Evolutionary conservation across 495 filamentous ascomycete genomes (phyloP).

Genomic region (Beverwykella pulmonaria): DNA sequence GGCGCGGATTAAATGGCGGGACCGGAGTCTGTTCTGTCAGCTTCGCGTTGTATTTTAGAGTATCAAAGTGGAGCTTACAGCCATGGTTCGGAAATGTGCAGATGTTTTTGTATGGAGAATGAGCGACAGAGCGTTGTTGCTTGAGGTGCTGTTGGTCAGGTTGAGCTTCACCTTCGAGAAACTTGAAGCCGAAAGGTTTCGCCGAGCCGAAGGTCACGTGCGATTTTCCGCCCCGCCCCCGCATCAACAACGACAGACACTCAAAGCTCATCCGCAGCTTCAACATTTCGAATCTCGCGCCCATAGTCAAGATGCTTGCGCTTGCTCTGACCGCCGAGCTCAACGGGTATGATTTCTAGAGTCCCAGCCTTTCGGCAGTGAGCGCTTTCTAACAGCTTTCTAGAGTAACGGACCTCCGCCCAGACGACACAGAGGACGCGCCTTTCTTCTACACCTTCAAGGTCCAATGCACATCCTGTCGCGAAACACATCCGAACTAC

Average conservation of each 20-base stretch:
- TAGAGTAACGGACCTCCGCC: constrained; percentile 87
- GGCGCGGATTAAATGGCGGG: constrained; percentile 86
- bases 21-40: constrained; percentile 51
- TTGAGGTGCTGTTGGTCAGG: neutral
- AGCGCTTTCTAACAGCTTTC: constrained; percentile 23
- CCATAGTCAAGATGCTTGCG: constrained; percentile 66
- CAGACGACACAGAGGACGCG: constrained; percentile 73
- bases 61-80: neutral
- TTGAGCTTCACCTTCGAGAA: neutral
- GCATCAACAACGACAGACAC: neutral
- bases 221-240: constrained; percentile 7
- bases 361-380: constrained; percentile 1
- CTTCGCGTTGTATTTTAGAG: neutral
- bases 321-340: constrained; percentile 79
- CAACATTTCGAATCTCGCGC: neutral
- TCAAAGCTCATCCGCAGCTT: neutral
- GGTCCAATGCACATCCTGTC: constrained; percentile 93
- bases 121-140: neutral
- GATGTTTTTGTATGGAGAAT: neutral
- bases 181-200: neutral
- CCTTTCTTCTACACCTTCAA: constrained; percentile 96
- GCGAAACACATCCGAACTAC: constrained; percentile 85
- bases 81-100: constrained; percentile 14
- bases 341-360: constrained; percentile 57
- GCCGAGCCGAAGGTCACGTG: neutral